Base-by-base conservation (phyloP, 352 stramenopile genomes). In the Globisporangium uncinulatum region DNA sequence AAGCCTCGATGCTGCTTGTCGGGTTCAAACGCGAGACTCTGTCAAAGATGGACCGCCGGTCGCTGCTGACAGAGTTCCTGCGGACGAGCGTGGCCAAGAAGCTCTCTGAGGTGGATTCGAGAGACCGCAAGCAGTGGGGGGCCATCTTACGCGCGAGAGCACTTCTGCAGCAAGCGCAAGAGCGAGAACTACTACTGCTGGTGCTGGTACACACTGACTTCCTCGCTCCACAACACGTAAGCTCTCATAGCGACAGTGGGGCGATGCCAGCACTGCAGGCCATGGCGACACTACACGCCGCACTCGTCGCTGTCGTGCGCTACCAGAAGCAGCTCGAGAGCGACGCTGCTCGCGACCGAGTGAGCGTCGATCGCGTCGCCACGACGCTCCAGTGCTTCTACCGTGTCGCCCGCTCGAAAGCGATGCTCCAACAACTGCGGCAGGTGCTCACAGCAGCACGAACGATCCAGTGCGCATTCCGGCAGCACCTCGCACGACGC, bases 391-490 rank as follows among this genome's bases (percentile, higher is more conserved):
- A 93, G 51, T 89, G 80, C 42, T 68, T 66, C 37, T 70, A 69
- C 2, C 75, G 83, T 11, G 58, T 65, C 3, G 34, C 63, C 1
- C 58, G 60, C 10, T 68, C 83, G 0, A 62, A 63, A 24, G 53
- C 24, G 1, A 37, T 66, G 24, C 59, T 88, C 1, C 60, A 51
- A 13, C 62, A 57, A 14, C 64, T 74, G 7, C 54, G 65, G 19
- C 51, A 50, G 20, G 63, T 78, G 55, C 83, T 67, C 37, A 31
- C 49, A 1, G 70, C 74, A 0, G 73, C 79, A 0, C 32, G 84
- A 6, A 43, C 52, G 5, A 84, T 93, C 49, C 80, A 93, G 59
- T 91, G 83, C 55, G 73, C 71, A 1, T 88, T 79, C 19, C 79
- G 83, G 0, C 80, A 90, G 49, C 66, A 81, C 47, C 71, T 93